Evolutionary conservation across 352 stramenopile species (phyloP).

Genomic region (Globisporangium cederbergense): DNA sequence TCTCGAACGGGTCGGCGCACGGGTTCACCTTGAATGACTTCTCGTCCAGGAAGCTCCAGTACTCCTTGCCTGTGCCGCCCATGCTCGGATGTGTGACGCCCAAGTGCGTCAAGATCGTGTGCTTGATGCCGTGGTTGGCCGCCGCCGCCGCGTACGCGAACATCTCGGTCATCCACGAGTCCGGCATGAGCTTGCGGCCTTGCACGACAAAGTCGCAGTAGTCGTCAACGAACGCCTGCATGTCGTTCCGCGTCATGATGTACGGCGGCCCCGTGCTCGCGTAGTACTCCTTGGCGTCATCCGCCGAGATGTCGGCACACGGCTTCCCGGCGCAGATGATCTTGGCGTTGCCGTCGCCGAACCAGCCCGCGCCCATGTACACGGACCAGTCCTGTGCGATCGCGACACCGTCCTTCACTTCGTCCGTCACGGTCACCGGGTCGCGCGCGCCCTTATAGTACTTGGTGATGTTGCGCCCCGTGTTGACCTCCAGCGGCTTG

Average conservation of each 20-base stretch:
- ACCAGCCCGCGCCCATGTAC: conserved; percentile 10
- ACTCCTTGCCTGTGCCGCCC: conserved; percentile 8
- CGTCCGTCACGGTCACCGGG: conserved; percentile 13
- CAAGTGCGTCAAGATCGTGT: conserved; percentile 26
- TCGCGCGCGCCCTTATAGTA: conserved; percentile 22
- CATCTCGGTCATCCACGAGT: conserved; percentile 33
- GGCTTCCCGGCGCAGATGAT: conserved; percentile 15
- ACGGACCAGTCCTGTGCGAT: conserved; percentile 23
- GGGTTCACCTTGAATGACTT: conserved; percentile 17
- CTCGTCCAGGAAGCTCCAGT: conserved; percentile 22
- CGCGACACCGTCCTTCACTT: conserved; percentile 21
- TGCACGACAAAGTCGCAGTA: conserved; percentile 24
- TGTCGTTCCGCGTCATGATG: conserved; percentile 34
- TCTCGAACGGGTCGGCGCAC: conserved; percentile 17
- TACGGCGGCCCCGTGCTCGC: conserved; percentile 25
- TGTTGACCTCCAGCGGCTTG: conserved; percentile 22
- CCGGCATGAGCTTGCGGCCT: conserved; percentile 16
- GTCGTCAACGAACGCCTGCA: conserved; percentile 22
- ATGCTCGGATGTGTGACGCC: conserved; percentile 23
- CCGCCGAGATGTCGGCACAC: conserved; percentile 10
- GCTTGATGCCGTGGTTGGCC: conserved; percentile 29
- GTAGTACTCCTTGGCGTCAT: conserved; percentile 27
- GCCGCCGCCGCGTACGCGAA: conserved; percentile 25
- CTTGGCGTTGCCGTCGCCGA: conserved; percentile 8
- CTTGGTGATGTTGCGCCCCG: conserved; percentile 12